These are phyloP conservation scores for Logfia minima DNA, from an alignment of 129 eudicot species.

Conservation along the genomic window DNA sequence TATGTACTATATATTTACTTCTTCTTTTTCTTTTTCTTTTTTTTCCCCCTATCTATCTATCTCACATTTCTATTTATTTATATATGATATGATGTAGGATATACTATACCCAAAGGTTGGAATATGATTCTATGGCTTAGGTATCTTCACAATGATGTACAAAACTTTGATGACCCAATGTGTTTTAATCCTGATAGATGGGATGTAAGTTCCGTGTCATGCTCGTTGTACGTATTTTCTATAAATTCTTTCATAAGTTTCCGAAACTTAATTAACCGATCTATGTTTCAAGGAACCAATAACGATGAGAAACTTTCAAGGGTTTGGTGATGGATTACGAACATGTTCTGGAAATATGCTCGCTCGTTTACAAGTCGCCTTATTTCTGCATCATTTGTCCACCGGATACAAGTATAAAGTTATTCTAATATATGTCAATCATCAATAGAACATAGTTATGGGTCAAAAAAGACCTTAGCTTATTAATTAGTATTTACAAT, in stretches of 20 bases:
- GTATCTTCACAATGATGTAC: constrained; percentile 41
- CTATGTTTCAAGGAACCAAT: constrained; percentile 21
- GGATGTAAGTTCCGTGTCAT: constrained; percentile 35
- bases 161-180: constrained; percentile 49
- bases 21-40: no score
- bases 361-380: constrained; percentile 46
- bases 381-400: constrained; percentile 45
- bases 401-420: constrained; percentile 42
- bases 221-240: no score
- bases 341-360: constrained; percentile 49
- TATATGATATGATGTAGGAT: constrained; percentile 23
- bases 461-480: no score
- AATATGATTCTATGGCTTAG: constrained; percentile 42
- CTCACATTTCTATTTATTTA: background rate
- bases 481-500: no score
- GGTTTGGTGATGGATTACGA: constrained; percentile 50
- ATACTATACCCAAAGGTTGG: constrained; percentile 49
- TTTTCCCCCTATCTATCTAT: no score
- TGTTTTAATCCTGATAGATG: constrained; percentile 55
- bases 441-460: no score
- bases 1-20: background rate
- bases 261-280: no score
- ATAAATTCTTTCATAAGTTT: background rate
- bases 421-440: no score
- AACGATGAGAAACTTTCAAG: constrained; percentile 34